Percentiles rank a stretch among this genome's conserved stretches.
These are phyloP conservation scores for Pseudogymnoascus sp. DNA, from an alignment of 2,329 filamentous ascomycete species.

Conservation along the genomic window DNA sequence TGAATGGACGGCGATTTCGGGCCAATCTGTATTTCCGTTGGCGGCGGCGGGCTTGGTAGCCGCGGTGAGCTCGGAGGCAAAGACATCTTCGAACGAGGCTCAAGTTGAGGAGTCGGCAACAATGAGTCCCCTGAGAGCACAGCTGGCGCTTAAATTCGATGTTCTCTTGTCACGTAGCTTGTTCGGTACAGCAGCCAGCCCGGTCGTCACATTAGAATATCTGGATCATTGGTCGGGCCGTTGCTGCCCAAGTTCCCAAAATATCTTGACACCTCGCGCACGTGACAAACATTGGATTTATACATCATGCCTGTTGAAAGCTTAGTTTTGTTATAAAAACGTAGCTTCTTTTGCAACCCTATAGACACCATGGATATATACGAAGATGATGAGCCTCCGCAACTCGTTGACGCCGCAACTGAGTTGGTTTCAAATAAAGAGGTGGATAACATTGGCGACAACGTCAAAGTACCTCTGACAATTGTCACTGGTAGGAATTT, in stretches of 20 bases:
- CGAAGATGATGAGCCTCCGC: conserved; percentile 57
- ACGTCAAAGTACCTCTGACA: conserved; percentile 69
- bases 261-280: neutral
- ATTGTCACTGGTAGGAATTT: conserved; percentile 64
- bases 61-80: conserved; percentile 74
- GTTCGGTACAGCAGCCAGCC: conserved; percentile 1
- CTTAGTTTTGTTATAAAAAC: neutral
- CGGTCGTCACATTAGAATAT: conserved; percentile 1
- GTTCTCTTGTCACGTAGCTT: conserved; percentile 8
- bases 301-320: neutral
- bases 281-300: neutral
- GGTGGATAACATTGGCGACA: conserved; percentile 41
- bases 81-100: conserved; percentile 38
- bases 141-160: neutral
- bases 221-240: conserved; percentile 8
- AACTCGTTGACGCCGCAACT: conserved; percentile 47
- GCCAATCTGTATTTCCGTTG: conserved; percentile 87
- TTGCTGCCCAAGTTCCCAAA: neutral
- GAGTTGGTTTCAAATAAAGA: conserved; percentile 27
- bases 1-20: conserved; percentile 66
- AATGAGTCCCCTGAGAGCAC: conserved; percentile 1
- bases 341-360: neutral
- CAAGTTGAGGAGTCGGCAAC: conserved; percentile 2
- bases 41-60: conserved; percentile 87
- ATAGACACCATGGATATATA: conserved; percentile 49